These are phyloP conservation scores for Scedosporium dehoogii DNA, from an alignment of 2,329 filamentous ascomycete genomes.

Conservation along the genomic window DNA sequence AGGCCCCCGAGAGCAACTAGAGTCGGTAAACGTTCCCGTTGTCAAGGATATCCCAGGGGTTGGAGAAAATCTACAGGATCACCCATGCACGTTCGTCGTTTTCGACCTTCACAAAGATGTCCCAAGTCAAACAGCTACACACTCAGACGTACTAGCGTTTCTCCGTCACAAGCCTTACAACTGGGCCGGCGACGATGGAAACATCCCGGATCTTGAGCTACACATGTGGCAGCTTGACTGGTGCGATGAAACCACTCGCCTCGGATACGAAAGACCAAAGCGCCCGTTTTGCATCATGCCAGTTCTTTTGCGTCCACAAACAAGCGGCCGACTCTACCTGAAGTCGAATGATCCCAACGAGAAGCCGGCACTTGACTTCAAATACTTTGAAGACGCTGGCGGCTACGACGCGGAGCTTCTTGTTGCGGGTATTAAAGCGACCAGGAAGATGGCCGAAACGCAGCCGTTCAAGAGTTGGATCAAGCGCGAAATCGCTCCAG, in stretches of 20 bases:
- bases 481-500: constrained; percentile 71
- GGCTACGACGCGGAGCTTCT: constrained; percentile 78
- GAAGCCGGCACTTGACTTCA: constrained; percentile 79
- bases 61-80: constrained; percentile 53
- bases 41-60: constrained; percentile 49
- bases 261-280: constrained; percentile 69
- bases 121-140: constrained; percentile 81
- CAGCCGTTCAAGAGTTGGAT: constrained; percentile 75
- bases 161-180: constrained; percentile 66
- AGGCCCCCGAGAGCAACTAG: constrained; percentile 43
- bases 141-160: constrained; percentile 84
- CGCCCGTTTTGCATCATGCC: constrained; percentile 83
- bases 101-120: constrained; percentile 73
- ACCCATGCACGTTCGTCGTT: constrained; percentile 51
- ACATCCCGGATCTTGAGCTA: constrained; percentile 85
- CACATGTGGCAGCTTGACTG: constrained; percentile 96
- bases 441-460: constrained; percentile 66
- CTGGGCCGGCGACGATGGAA: constrained; percentile 57
- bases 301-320: constrained; percentile 77
- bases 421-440: constrained; percentile 65
- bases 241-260: constrained; percentile 70
- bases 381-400: constrained; percentile 79
- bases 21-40: constrained; percentile 42
- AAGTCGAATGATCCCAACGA: constrained; percentile 64
- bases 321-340: constrained; percentile 67